Base-by-base conservation (phyloP, 1,284 basidiomycete species). In the Ustilago tritici region DNA sequence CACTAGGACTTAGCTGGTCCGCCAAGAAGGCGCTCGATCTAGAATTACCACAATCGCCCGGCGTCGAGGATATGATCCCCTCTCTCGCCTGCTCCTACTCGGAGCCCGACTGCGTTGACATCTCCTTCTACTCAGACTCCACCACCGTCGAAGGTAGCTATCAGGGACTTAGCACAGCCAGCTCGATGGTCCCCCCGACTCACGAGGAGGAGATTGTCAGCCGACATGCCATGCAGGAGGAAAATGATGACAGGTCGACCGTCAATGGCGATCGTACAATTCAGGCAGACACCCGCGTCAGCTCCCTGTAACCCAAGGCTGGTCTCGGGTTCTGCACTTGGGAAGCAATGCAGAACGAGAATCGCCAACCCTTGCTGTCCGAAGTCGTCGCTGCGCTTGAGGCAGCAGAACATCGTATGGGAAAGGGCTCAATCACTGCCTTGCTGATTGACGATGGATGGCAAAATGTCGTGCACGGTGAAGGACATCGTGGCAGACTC, bases 361-460 rank as follows among this genome's bases (percentile, higher is more conserved):
- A 70, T 17, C 63, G 70, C 9, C 75, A 63, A 6, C 75, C 75
- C 1, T 56, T 50, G 46, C 62, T 77, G 8, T 70, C 70, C 23
- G 62, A 72, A 17, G 70, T 77, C 12, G 47, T 77, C 15, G 55
- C 56, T 52, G 71, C 71, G 10, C 62, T 77, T 15, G 55, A 67
- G 32, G 65, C 65, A 32, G 35, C 66, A 36, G 70, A 77, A 38
- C 19, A 38, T 5, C 65, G 70, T 4, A 46, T 66, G 2, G 75
- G 75, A 3, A 43, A 41, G 43, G 70, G 65, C 6, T 60, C 56
- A 34, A 66, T 78, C 41, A 58, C 70, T 11, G 54, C 71, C 14
- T 38, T 78, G 35, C 69, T 78, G 17, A 78, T 78, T 57, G 71
- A 78, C 15, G 76, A 78, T 40, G 76, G 76, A 11, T 78, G 76